Evolutionary conservation across 2,329 filamentous ascomycete species (phyloP), one percentile per base, ranked within the genome.

Genomic region (Sarocladium oryzae): DNA sequence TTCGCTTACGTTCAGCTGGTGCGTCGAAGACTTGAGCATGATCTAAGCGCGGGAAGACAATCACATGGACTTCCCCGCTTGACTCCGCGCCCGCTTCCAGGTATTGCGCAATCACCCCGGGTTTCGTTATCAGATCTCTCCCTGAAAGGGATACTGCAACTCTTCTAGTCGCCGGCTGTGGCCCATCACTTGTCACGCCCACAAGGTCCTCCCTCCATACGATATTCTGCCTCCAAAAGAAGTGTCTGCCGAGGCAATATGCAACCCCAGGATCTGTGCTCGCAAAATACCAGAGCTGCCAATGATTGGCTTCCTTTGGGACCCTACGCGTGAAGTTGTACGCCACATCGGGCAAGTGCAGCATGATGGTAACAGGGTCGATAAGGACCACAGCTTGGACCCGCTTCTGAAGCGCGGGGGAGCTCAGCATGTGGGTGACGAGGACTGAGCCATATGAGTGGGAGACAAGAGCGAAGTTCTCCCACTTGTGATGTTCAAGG

Each of bases 221-320:
- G 35, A 86, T 79, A 56, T 85, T 87, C 57, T 88, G 76, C 23
- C 73, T 73, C 86, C 85, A 89, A 66, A 86, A 87, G 66, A 89
- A 88, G 58, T 83, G 76, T 2, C 85, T 70, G 0, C 76, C 78
- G 1, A 89, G 69, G 9, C 79, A 81, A 52, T 85, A 76, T 9
- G 84, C 78, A 2, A 86, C 81, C 2, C 82, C 82, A 24, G 82
- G 79, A 57, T 89, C 85, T 51, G 76, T 83, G 40, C 76, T 80
- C 5, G 81, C 85, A 61, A 87, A 88, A 58, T 85, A 89, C 73
- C 80, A 85, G 13, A 89, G 68, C 61, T 85, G 78, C 70, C 79
- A 83, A 64, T 89, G 83, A 55, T 85, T 86, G n/a, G 85, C 83
- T 52, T 52, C 67, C 61, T 56, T 67, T 3, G 79, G 79, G 50